Conservation (phyloP, 768 basidiomycete genomes). For the Suillus subluteus region DNA sequence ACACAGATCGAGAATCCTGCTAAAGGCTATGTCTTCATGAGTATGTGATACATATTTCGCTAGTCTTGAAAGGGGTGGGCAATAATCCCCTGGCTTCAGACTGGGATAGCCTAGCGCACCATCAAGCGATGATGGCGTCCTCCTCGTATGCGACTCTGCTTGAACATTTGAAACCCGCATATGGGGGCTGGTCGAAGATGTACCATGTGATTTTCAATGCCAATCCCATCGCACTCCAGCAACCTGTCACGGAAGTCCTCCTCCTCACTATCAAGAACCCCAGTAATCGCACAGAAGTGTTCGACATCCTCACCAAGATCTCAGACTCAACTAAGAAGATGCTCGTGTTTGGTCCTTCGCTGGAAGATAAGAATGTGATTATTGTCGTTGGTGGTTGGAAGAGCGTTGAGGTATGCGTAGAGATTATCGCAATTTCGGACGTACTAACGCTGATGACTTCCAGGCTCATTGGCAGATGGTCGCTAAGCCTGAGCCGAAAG, state of each 20-base stretch:
- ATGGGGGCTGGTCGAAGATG: constrained; percentile 18
- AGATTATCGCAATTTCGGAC: too few species aligned
- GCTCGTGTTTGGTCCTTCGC: constrained; percentile 26
- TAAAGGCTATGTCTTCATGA: constrained; percentile 22
- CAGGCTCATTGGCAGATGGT: constrained; percentile 23
- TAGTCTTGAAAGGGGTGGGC: too few species aligned
- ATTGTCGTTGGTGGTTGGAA: constrained; percentile 26
- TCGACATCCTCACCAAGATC: constrained; percentile 16
- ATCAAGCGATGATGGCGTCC: constrained; percentile 16
- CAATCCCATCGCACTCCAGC: constrained; percentile 18
- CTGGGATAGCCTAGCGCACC: constrained; percentile 30
- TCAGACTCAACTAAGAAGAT: constrained; percentile 17
- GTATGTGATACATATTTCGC: constrained; percentile 14
- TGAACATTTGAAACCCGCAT: constrained; percentile 11
- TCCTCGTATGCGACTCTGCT: constrained; percentile 13
- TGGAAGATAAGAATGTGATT: constrained; percentile 27
- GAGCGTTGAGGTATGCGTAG: constrained; percentile 27
- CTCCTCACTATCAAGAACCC: constrained; percentile 25
- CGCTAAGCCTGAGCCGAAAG: constrained; percentile 13
- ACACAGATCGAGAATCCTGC: constrained; percentile 22
- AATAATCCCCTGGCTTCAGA: constrained; percentile 18
- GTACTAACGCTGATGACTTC: neutral
- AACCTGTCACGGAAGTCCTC: constrained; percentile 27
- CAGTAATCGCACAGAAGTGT: constrained; percentile 24
- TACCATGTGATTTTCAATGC: constrained; percentile 27